These are phyloP conservation scores for Cercospora sp. DNA, from an alignment of 2,329 filamentous ascomycete species.

Conservation along the genomic window DNA sequence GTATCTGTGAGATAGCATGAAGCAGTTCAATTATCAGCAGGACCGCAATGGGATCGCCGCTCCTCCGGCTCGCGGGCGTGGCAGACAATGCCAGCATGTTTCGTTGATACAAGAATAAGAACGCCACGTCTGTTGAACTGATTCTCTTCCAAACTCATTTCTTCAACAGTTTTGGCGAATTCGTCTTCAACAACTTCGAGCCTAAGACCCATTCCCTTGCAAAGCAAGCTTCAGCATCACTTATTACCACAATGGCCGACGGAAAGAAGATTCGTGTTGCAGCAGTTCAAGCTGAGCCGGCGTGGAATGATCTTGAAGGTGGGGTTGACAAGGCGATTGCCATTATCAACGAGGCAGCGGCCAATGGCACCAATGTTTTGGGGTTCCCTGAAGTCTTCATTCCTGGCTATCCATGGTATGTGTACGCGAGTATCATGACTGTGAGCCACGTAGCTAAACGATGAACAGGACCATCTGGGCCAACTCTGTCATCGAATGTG, in stretches of 20 bases:
- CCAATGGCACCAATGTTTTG: slow-evolving; percentile 54
- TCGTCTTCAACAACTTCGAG: neutral
- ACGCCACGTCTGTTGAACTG: neutral
- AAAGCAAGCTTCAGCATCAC: neutral
- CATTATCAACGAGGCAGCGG: slow-evolving; percentile 55
- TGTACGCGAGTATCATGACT: slow-evolving; percentile 40
- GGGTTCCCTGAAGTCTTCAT: slow-evolving; percentile 56
- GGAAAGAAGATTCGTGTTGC: slow-evolving; percentile 12
- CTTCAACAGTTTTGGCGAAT: neutral
- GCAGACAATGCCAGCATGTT: neutral
- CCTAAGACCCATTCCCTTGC: neutral
- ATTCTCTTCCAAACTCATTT: neutral
- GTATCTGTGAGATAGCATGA: neutral
- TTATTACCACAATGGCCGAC: neutral
- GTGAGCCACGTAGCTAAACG: slow-evolving; percentile 49
- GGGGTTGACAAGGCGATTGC: slow-evolving; percentile 50
- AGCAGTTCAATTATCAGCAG: neutral
- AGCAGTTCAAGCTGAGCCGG: slow-evolving; percentile 23
- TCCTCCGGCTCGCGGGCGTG: neutral
- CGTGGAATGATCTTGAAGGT: slow-evolving; percentile 37
- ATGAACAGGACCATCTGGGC: slow-evolving; percentile 41
- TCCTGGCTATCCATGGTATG: slow-evolving; percentile 21
- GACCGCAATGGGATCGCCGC: neutral
- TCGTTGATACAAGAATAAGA: neutral
- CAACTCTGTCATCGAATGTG: slow-evolving; percentile 39